Base-by-base conservation (phyloP, 2,329 filamentous ascomycete genomes). In the Talaromyces islandicus region DNA sequence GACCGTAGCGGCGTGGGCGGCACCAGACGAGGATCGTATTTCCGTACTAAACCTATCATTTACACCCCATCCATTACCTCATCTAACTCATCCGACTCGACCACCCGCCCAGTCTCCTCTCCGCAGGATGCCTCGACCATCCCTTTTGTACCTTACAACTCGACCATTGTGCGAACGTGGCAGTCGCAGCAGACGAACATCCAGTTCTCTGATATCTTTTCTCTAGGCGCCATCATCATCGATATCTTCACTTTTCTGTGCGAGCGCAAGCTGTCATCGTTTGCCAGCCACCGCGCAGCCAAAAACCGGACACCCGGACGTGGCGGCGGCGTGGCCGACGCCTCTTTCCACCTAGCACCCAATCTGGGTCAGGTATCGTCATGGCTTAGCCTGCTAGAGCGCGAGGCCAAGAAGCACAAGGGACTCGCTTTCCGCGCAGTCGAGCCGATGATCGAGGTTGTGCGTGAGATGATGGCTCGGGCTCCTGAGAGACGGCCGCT, bases 241-340 rank as follows among this genome's bases (percentile, higher is more conserved):
- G 83, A 87, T 63, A 81, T 88, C 46, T 66, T 87, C 19, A 85
- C 83, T 1, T 80, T 82, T 64, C 76, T 87, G 63, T 75, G 85
- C 64, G 83, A 84, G 64, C 80, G 82, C 67, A 83, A 82, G 59
- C 75, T 80, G 7, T 78, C 81, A 35, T 78, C 84, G 2, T 85
- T 86, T 62, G 64, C 77, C 38, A 81, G 82, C 58, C 83, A 85
- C 66, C 80, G 85, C 25, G 77, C 79, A 2, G 76, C 80, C 2
- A 81, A 82, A 57, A 82, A 83, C 60, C 78, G 80, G 32, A 77
- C 73, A 29, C 71, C 77, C 14, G 77, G 76, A 19, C 75, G 78
- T 29, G 77, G 77, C 29, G 80, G 78, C 59, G 79, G 78, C 29
- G 76, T 81, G 10, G 78, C 78, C 3, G 84, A 86, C 65, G 78